Conservation (phyloP, 2,329 filamentous ascomycete genomes). For the Diaporthe citri region DNA sequence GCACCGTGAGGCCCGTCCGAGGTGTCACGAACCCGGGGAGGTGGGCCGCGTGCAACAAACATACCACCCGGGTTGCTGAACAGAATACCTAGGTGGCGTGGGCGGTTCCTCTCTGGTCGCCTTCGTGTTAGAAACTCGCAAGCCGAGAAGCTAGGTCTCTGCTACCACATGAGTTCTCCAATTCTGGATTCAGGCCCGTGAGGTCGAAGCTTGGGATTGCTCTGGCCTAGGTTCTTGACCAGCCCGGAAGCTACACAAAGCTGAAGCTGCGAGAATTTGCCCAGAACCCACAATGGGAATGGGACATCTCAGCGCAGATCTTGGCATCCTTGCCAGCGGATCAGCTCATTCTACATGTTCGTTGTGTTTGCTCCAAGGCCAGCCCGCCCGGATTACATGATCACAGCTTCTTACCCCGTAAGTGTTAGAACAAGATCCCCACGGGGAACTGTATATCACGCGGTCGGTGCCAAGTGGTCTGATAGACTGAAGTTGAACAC, state of each 20-base stretch:
- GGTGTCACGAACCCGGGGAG: not conserved
- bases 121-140: not conserved
- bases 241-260: not conserved
- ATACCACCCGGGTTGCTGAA: not conserved
- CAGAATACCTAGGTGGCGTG: not conserved
- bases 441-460: conserved; percentile 10
- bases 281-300: conserved; percentile 21
- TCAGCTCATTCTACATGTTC: conserved; percentile 14
- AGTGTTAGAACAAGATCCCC: not conserved
- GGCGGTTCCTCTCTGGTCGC: not conserved
- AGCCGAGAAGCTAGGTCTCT: not conserved
- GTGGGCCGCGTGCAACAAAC: conserved; percentile 14
- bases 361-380: not conserved
- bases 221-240: not conserved
- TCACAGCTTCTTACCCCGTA: not conserved
- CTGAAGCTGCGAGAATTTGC: conserved; percentile 22
- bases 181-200: not conserved
- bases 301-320: conserved; percentile 16
- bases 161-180: not conserved
- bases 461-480: not conserved
- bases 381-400: not conserved
- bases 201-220: not conserved
- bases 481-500: not conserved
- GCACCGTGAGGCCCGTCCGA: not conserved
- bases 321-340: conserved; percentile 25